Evolutionary conservation across 2,329 filamentous ascomycete genomes (phyloP), one percentile per base, ranked within the genome.

Genomic region (Cryphonectria naterciae): DNA sequence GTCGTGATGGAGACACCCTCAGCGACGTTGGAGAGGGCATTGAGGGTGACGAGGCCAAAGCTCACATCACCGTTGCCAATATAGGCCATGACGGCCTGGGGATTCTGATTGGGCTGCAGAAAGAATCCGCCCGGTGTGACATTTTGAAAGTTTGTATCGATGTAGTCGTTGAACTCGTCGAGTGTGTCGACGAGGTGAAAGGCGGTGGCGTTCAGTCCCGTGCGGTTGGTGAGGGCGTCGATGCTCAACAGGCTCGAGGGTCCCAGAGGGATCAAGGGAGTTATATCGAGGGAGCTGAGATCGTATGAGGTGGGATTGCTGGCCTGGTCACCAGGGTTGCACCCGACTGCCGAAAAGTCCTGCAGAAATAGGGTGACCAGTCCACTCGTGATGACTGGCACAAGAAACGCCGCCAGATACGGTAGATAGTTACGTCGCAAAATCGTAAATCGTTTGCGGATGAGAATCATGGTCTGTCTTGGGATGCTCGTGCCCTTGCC

Each of bases 51-150:
- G 28, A 71, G 49, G 15, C 71, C 69, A 15, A 68, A 71, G 7
- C 41, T 64, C 1, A 71, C 61, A 4, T 64, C 68, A 15, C 66
- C 68, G 19, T 73, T 46, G 15, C 71, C 71, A 41, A 73, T 22
- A 11, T 73, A 73, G 7, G 71, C 56, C 68, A 73, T 66, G 25
- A 65, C 56, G 8, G 71, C 71, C 54, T 54, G 58, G 13, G 71
- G 69, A 5, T 68, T 49, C 41, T 71, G 69, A 11, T 39, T n/a
- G 2, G 71, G 71, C 15, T 71, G 71, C 19, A 97, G 82, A 84
- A 93, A 97, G 77, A 96, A 87, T 0, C 92, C 94, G n/a, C 92
- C 93, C 0, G 93, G 93, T 0, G 88, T 92, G 56, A 95, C 86
- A 67, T 90, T 91, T 66, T 83, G 85, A 77, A 91, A 93, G 46